These are phyloP conservation scores for Chaetomium strumarium DNA, from an alignment of 2,329 filamentous ascomycete species.

Conservation along the genomic window DNA sequence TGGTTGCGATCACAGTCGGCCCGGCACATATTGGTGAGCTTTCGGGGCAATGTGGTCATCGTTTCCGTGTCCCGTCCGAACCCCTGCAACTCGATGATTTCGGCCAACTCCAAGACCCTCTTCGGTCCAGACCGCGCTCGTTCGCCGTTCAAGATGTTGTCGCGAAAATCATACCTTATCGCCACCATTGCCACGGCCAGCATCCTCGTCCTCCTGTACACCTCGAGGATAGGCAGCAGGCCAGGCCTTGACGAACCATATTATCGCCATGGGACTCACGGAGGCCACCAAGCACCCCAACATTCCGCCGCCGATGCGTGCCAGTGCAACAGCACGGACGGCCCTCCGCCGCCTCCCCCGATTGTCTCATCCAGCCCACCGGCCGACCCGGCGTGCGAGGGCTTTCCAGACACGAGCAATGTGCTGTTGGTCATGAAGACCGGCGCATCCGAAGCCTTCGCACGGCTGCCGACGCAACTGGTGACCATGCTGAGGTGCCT, in stretches of 20 bases:
- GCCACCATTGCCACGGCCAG: slow-evolving; percentile 27
- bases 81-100: slow-evolving; percentile 8
- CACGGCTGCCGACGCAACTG: slow-evolving; percentile 48
- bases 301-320: background rate
- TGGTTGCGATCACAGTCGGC: background rate
- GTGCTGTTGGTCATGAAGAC: slow-evolving; percentile 50
- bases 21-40: background rate
- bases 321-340: background rate
- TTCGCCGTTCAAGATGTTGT: slow-evolving; percentile 25
- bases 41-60: slow-evolving; percentile 5
- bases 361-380: no score
- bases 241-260: slow-evolving; percentile 27
- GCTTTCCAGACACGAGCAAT: slow-evolving; percentile 21
- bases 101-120: background rate
- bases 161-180: slow-evolving; percentile 27
- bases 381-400: slow-evolving; percentile 31
- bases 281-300: slow-evolving; percentile 19
- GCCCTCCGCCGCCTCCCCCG: background rate
- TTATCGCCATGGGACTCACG: slow-evolving; percentile 21
- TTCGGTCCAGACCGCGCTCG: slow-evolving; percentile 5
- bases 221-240: slow-evolving; percentile 29
- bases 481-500: slow-evolving; percentile 43
- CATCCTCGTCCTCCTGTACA: slow-evolving; percentile 30
- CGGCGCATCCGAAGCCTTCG: slow-evolving; percentile 48
- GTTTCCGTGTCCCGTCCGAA: background rate